These are phyloP conservation scores for Rhazya stricta DNA, from an alignment of 257 asterid species.

Conservation along the genomic window DNA sequence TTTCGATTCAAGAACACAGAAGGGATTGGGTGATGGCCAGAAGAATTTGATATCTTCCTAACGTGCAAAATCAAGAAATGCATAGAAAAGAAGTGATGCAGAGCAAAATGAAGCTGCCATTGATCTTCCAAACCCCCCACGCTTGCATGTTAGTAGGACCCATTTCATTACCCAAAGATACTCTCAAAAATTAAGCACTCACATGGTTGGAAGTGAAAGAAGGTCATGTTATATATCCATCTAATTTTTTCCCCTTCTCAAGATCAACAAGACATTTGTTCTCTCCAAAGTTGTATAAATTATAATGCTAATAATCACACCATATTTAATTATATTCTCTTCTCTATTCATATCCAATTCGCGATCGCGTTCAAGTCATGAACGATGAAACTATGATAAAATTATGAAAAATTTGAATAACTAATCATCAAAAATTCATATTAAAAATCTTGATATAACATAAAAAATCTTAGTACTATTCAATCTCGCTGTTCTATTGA, in stretches of 20 bases:
- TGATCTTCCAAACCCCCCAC: background rate
- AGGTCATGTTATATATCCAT: conserved; percentile 46
- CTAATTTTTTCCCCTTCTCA: conserved; percentile 8
- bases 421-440: too few species aligned
- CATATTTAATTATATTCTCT: background rate
- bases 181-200: conserved; percentile 29
- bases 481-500: too few species aligned
- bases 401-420: too few species aligned
- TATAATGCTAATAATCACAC: background rate
- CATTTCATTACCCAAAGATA: conserved; percentile 30
- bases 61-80: background rate
- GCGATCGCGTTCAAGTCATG: too few species aligned
- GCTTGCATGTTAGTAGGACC: conserved; percentile 68
- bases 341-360: too few species aligned
- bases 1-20: background rate
- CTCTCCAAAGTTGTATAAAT: background rate
- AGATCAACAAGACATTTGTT: conserved; percentile 7
- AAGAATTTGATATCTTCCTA: background rate
- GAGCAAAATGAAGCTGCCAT: background rate
- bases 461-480: too few species aligned
- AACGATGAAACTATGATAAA: too few species aligned
- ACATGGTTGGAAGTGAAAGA: conserved; percentile 51
- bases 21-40: background rate
- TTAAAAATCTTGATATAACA: too few species aligned
- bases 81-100: background rate